These are phyloP conservation scores for Colletotrichum agaves DNA, from an alignment of 2,329 filamentous ascomycete species.

Conservation along the genomic window DNA sequence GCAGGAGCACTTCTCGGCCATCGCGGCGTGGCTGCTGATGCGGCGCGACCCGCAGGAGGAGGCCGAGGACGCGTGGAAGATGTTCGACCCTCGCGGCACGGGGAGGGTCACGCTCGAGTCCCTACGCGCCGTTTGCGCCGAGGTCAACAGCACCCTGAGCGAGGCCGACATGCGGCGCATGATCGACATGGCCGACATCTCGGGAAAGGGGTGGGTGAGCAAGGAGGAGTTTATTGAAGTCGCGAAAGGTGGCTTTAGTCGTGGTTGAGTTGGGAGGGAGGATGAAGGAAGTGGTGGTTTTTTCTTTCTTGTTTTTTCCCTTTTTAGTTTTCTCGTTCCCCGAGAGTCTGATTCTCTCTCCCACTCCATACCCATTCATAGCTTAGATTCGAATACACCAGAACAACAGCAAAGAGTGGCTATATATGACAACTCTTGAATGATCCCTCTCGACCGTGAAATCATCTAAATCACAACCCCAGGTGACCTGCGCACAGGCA, in stretches of 20 bases:
- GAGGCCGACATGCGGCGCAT: slow-evolving; percentile 94
- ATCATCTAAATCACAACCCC: background rate
- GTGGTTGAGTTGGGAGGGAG: background rate
- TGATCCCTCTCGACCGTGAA: background rate
- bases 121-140: slow-evolving; percentile 85
- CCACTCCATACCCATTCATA: background rate
- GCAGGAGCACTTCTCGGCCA: slow-evolving; percentile 76
- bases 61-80: slow-evolving; percentile 87
- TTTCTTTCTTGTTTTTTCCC: background rate
- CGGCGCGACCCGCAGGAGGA: slow-evolving; percentile 90
- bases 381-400: slow-evolving; percentile 1
- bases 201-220: slow-evolving; percentile 85
- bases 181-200: slow-evolving; percentile 98
- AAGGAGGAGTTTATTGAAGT: slow-evolving; percentile 76
- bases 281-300: background rate
- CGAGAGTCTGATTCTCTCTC: background rate
- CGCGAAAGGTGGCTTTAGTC: slow-evolving; percentile 39
- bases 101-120: slow-evolving; percentile 91
- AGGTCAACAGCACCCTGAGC: slow-evolving; percentile 84
- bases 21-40: slow-evolving; percentile 84
- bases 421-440: background rate
- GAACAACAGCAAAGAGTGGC: background rate
- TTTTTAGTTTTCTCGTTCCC: too few relatives aligned
- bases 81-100: slow-evolving; percentile 94
- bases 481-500: slow-evolving; percentile 38